Conservation (phyloP, 1,284 basidiomycete genomes). For the Ganoderma boninense region DNA sequence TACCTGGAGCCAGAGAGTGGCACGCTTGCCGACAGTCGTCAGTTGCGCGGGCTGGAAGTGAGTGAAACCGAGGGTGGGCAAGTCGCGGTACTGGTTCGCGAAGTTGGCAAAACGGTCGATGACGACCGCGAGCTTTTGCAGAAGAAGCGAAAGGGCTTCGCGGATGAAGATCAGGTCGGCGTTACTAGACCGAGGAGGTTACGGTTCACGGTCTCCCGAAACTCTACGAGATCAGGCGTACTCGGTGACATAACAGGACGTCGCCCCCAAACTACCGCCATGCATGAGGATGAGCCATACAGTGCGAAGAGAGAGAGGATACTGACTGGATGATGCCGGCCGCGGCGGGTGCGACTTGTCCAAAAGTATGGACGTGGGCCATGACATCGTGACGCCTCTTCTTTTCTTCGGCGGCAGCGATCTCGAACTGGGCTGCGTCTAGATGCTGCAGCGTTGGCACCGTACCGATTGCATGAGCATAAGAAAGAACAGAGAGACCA, state of each 20-base stretch:
- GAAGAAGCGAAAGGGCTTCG: slow-evolving; percentile 84
- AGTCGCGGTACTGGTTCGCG: slow-evolving; percentile 75
- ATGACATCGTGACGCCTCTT: slow-evolving; percentile 99
- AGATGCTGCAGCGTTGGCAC: slow-evolving; percentile 59
- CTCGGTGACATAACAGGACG: slow-evolving; percentile 99
- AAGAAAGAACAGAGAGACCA: not conserved
- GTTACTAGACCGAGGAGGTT: slow-evolving; percentile 66
- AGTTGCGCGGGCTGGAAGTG: slow-evolving; percentile 99
- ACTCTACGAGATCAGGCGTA: slow-evolving; percentile 48
- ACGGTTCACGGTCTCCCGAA: not conserved
- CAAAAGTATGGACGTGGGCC: slow-evolving; percentile 99
- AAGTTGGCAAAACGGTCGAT: slow-evolving; percentile 90
- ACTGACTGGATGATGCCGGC: slow-evolving; percentile 96
- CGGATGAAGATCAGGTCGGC: slow-evolving; percentile 98
- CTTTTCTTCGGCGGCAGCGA: slow-evolving; percentile 96
- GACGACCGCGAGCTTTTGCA: slow-evolving; percentile 89
- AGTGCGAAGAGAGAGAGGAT: slow-evolving; percentile 11
- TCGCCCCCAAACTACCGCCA: slow-evolving; percentile 83
- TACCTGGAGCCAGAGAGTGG: slow-evolving; percentile 96
- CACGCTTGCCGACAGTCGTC: slow-evolving; percentile 99
- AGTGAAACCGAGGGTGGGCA: slow-evolving; percentile 96
- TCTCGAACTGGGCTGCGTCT: slow-evolving; percentile 90
- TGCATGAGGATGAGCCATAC: slow-evolving; percentile 8
- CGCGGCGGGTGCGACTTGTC: slow-evolving; percentile 91
- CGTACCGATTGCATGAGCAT: not conserved